phyloP scores from a whole-genome alignment of 768 basidiomycete genomes.

The Leccinum sublutescens region DNA sequence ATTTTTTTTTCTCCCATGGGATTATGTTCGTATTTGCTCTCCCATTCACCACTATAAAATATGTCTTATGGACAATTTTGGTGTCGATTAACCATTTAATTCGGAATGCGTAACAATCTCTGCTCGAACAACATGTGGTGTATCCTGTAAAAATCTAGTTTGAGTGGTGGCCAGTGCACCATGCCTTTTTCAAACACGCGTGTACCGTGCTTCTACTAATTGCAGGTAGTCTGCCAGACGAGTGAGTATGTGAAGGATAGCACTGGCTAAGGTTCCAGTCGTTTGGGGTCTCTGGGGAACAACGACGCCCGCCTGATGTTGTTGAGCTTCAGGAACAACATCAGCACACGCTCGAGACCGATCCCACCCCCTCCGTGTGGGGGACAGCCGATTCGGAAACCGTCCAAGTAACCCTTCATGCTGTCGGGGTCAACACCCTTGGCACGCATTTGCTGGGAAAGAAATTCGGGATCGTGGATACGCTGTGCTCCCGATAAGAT shows the following conservation, averaged over 20 bases:
- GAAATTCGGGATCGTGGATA: conserved; percentile 84
- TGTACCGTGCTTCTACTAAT: background rate
- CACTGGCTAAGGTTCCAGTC: conserved; percentile 71
- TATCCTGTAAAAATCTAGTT: conserved; percentile 21
- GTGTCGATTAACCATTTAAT: conserved; percentile 24
- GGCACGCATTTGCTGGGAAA: conserved; percentile 79
- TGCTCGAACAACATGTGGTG: conserved; percentile 15
- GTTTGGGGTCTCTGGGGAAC: conserved; percentile 97
- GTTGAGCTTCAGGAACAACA: conserved; percentile 96
- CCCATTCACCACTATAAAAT: conserved; percentile 13
- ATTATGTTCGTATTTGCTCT: conserved; percentile 24
- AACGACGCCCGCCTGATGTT: conserved; percentile 91
- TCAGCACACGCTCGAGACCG: conserved; percentile 91
- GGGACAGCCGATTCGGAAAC: conserved; percentile 90
- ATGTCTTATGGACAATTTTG: conserved; percentile 25
- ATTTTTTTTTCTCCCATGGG: conserved; percentile 8
- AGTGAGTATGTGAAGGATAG: background rate
- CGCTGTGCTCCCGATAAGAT: conserved; percentile 98
- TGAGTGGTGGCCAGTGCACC: conserved; percentile 7
- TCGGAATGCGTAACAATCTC: conserved; percentile 21
- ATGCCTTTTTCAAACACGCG: conserved; percentile 1
- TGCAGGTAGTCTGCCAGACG: background rate
- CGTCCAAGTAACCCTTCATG: conserved; percentile 92
- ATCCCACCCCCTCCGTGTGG: conserved; percentile 98
- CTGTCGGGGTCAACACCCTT: conserved; percentile 88